phyloP scores from a whole-genome alignment of 306 rosid genomes.

The Fragaria nilgerrensis region DNA sequence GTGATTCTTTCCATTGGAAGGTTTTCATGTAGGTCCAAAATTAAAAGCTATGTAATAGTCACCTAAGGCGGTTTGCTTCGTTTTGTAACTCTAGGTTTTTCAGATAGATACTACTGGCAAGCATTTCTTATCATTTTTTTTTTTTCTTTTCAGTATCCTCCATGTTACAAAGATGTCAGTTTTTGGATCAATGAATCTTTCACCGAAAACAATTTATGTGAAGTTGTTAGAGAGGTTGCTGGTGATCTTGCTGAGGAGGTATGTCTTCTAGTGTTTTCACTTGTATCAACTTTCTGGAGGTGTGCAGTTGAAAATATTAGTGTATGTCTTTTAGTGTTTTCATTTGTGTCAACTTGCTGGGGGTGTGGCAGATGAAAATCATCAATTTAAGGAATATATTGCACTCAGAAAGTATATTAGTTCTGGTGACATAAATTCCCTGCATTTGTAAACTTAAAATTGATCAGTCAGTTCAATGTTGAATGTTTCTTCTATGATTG shows the following conservation, averaged over 20 bases:
- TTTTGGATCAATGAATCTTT: conserved; percentile 88
- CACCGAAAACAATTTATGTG: conserved; percentile 95
- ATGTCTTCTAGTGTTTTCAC: conserved; percentile 24
- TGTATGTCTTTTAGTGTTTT: conserved; percentile 39
- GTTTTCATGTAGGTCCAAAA: background rate
- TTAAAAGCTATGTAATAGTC: background rate
- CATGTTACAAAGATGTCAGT: conserved; percentile 94
- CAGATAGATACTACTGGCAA: background rate
- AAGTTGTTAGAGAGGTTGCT: conserved; percentile 86
- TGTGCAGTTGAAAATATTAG: background rate
- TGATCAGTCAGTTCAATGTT: background rate
- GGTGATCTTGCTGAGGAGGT: conserved; percentile 99
- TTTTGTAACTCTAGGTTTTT: background rate
- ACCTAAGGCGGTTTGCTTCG: background rate
- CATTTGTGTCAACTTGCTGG: background rate
- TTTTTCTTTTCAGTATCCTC: conserved; percentile 67
- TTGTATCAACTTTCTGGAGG: background rate
- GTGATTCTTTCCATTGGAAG: background rate
- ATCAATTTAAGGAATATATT: background rate
- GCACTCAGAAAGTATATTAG: background rate
- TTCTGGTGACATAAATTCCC: background rate
- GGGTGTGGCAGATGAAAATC: background rate
- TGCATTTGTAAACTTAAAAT: background rate
- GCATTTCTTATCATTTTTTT: conserved; percentile 2
- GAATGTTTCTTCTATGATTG: background rate